Conservation (phyloP, 2,329 filamentous ascomycete genomes). For the Fusarium lateritium region DNA sequence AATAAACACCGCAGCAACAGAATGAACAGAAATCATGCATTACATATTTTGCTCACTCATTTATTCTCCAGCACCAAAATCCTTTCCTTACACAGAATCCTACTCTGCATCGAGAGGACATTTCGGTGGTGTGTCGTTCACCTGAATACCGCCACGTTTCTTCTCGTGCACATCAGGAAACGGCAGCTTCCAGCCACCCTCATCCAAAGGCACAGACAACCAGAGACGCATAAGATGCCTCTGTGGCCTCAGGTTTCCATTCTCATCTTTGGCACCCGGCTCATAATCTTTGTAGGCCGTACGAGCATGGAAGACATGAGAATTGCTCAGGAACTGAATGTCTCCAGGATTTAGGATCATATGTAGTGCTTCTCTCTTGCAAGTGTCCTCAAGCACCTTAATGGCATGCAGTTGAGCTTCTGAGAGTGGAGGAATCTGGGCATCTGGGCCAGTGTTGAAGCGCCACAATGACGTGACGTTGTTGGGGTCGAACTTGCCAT, state of each 20-base stretch:
- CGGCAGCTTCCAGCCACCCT: constrained; percentile 87
- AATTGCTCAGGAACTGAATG: constrained; percentile 86
- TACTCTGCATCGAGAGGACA: constrained; percentile 16
- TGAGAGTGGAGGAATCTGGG: constrained; percentile 36
- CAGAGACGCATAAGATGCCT: constrained; percentile 87
- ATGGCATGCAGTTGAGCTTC: constrained; percentile 73
- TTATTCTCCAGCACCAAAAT: not conserved
- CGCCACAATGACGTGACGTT: constrained; percentile 66
- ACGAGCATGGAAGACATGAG: constrained; percentile 82
- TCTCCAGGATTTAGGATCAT: constrained; percentile 90
- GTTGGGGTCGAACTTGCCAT: constrained; percentile 88
- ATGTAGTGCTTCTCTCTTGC: constrained; percentile 78
- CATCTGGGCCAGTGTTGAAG: constrained; percentile 25
- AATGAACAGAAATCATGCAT: not conserved
- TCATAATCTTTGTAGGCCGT: constrained; percentile 79
- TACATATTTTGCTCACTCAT: not conserved
- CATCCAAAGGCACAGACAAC: constrained; percentile 82
- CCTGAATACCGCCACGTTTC: constrained; percentile 77
- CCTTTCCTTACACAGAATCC: not conserved
- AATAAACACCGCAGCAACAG: not conserved
- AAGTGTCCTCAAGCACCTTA: constrained; percentile 75
- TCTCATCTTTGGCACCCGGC: constrained; percentile 63
- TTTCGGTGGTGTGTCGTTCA: constrained; percentile 19
- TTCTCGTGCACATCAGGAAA: constrained; percentile 84
- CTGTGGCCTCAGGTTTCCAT: constrained; percentile 61